Evolutionary conservation across 345 rosid genomes (phyloP).

Genomic region (Boechera divaricarpa): DNA sequence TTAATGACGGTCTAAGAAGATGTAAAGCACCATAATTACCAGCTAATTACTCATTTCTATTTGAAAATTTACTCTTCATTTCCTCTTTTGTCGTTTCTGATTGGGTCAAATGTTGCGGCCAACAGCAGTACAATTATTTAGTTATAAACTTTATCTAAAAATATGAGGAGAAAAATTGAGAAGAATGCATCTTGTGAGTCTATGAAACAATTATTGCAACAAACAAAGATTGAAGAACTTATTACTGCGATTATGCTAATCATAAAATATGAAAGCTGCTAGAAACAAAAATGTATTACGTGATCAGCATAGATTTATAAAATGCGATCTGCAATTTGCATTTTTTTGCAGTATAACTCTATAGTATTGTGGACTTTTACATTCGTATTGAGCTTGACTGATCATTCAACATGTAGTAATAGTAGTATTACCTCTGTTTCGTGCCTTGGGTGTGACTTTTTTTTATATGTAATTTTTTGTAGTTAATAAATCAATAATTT

Average conservation of each 20-base stretch:
- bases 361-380: too few relatives aligned
- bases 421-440: too few relatives aligned
- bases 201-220: not conserved
- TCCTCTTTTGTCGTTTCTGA: conserved; percentile 20
- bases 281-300: not conserved
- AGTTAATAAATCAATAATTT: conserved; percentile 8
- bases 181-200: not conserved
- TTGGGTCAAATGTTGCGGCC: conserved; percentile 34
- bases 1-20: not conserved
- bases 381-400: too few relatives aligned
- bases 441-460: too few relatives aligned
- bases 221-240: not conserved
- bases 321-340: too few relatives aligned
- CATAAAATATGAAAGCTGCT: not conserved
- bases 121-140: not conserved
- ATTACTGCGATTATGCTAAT: not conserved
- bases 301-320: too few relatives aligned
- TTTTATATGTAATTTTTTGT: not conserved
- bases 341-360: too few relatives aligned
- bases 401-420: too few relatives aligned
- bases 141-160: not conserved
- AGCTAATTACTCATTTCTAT: not conserved
- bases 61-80: conserved; percentile 21
- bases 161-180: not conserved
- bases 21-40: conserved; percentile 22